Evolutionary conservation across 352 stramenopile genomes (phyloP).

Genomic region (Phytopythium litorale): DNA sequence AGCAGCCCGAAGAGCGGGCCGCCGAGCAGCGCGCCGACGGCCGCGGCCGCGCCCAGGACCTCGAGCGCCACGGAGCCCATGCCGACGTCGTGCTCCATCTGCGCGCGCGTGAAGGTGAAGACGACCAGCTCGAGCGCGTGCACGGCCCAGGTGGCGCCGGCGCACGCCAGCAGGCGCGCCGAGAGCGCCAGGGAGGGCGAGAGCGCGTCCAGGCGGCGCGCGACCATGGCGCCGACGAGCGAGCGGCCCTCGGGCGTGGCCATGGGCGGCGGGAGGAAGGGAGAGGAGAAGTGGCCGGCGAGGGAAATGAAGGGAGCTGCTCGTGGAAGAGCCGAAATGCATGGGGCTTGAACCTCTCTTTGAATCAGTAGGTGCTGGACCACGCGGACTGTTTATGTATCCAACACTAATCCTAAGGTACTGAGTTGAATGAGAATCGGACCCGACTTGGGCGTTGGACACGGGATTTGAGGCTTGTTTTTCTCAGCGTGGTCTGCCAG

Average conservation of each 20-base stretch:
- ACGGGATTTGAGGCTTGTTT: background rate
- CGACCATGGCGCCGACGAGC: background rate
- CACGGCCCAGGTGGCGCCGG: constrained; percentile 34
- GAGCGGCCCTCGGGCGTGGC: background rate
- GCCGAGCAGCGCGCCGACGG: constrained; percentile 20
- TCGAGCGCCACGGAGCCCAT: constrained; percentile 22
- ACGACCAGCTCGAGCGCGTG: constrained; percentile 33
- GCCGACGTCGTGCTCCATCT: constrained; percentile 23
- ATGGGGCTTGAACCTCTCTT: background rate
- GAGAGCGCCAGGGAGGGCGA: constrained; percentile 13
- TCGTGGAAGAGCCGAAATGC: background rate
- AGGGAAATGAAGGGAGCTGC: background rate
- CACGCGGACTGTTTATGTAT: too few relatives aligned
- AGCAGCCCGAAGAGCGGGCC: constrained; percentile 30
- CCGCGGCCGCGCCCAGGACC: constrained; percentile 26
- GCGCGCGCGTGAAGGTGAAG: constrained; percentile 30
- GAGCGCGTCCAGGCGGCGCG: constrained; percentile 16
- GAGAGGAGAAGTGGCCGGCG: background rate
- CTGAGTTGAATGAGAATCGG: background rate
- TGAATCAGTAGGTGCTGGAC: too few relatives aligned
- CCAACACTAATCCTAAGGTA: background rate
- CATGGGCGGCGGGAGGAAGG: background rate
- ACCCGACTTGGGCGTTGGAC: background rate
- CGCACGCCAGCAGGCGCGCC: constrained; percentile 23
- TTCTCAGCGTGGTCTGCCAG: background rate